Percentiles rank a stretch among this genome's conserved stretches.
phyloP scores from a whole-genome alignment of 768 basidiomycete species.

The Sporobolomyces roseus region DNA sequence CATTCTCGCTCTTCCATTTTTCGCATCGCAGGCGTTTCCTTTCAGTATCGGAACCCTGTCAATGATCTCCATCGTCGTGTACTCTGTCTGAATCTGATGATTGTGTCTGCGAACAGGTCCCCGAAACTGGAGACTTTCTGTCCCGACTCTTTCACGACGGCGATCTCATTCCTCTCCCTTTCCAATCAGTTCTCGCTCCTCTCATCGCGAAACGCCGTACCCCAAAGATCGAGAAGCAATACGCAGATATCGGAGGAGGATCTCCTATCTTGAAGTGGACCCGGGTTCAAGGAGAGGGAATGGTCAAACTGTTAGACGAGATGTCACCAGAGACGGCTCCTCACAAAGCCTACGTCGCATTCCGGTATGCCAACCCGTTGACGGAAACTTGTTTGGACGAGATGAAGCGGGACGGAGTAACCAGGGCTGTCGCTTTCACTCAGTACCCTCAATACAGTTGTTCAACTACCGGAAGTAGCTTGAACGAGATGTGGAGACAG shows the following conservation, averaged over 20 bases:
- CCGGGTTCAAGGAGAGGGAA: slow-evolving; percentile 76
- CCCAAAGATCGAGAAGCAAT: slow-evolving; percentile 90
- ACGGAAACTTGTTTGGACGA: slow-evolving; percentile 75
- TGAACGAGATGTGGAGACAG: slow-evolving; percentile 75
- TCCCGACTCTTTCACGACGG: slow-evolving; percentile 83
- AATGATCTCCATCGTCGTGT: too few species aligned
- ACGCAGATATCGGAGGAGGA: slow-evolving; percentile 89
- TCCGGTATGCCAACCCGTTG: slow-evolving; percentile 83
- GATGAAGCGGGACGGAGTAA: slow-evolving; percentile 86
- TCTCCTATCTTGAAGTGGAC: slow-evolving; percentile 93
- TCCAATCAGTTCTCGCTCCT: slow-evolving; percentile 82
- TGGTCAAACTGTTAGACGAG: slow-evolving; percentile 88
- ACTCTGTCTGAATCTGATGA: background rate
- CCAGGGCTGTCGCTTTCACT: slow-evolving; percentile 87
- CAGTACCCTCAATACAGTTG: slow-evolving; percentile 99
- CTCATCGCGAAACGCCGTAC: slow-evolving; percentile 82
- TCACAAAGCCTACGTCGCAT: slow-evolving; percentile 92
- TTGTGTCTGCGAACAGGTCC: slow-evolving; percentile 60
- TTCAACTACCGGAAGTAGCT: slow-evolving; percentile 92
- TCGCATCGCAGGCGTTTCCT: background rate
- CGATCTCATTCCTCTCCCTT: slow-evolving; percentile 92
- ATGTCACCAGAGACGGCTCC: slow-evolving; percentile 88
- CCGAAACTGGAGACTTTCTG: slow-evolving; percentile 88
- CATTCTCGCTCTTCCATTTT: background rate
- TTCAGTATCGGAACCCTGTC: too few species aligned